Evolutionary conservation across 129 eudicot genomes (phyloP).

Genomic region (Ambrosia trifida): DNA sequence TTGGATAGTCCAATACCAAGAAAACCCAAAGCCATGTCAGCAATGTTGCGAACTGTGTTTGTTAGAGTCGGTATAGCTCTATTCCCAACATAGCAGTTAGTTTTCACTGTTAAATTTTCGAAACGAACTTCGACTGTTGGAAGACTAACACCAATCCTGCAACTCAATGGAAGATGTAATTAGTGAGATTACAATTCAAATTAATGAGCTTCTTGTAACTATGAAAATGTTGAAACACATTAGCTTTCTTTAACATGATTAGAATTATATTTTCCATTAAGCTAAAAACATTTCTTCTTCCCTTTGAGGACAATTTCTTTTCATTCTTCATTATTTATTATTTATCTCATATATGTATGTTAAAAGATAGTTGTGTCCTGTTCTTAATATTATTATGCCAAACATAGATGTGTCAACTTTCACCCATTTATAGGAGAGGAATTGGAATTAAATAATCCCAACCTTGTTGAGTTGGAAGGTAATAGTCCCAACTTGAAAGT

Average conservation of each 20-base stretch:
- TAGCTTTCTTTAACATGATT: background rate
- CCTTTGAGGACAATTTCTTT: no score
- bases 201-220: slow-evolving; percentile 8
- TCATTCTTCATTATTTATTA: no score
- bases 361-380: no score
- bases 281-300: background rate
- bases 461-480: no score
- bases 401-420: no score
- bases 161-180: slow-evolving; percentile 1
- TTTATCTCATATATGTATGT: no score
- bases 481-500: no score
- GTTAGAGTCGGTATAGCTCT: slow-evolving; percentile 56
- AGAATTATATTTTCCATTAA: background rate
- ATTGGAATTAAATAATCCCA: no score
- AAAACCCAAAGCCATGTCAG: slow-evolving; percentile 40
- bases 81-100: slow-evolving; percentile 48
- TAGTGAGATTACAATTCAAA: background rate
- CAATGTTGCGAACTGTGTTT: slow-evolving; percentile 49
- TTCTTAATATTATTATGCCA: no score
- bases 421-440: no score
- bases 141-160: slow-evolving; percentile 49
- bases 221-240: background rate
- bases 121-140: slow-evolving; percentile 52
- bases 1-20: slow-evolving; percentile 46
- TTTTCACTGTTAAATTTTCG: slow-evolving; percentile 42